Evolutionary conservation across 257 asterid genomes (phyloP).

Genomic region (Lycium barbarum): DNA sequence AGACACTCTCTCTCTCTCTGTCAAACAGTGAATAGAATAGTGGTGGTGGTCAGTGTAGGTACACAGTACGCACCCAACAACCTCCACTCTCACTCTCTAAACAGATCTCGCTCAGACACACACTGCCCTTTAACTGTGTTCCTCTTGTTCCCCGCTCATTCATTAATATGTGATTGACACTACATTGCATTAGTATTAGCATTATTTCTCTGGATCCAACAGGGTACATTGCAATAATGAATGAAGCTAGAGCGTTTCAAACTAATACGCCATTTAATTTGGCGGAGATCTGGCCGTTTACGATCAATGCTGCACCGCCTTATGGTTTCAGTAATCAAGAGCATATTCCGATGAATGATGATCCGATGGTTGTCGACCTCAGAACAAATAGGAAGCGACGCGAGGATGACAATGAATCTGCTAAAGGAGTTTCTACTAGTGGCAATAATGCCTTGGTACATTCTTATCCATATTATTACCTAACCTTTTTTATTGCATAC

Average conservation of each 20-base stretch:
- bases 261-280: constrained; percentile 37
- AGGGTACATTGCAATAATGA: constrained; percentile 28
- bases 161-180: not conserved
- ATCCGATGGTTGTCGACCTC: constrained; percentile 44
- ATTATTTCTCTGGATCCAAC: constrained; percentile 42
- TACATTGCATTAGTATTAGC: not conserved
- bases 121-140: constrained; percentile 3
- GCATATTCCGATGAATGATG: constrained; percentile 37
- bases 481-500: not conserved
- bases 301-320: constrained; percentile 36
- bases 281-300: constrained; percentile 54
- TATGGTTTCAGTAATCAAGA: constrained; percentile 33
- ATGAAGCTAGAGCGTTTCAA: constrained; percentile 27
- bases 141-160: constrained; percentile 28
- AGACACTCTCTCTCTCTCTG: constrained; percentile 29
- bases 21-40: not conserved
- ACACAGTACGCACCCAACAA: constrained; percentile 35
- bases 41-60: constrained; percentile 34
- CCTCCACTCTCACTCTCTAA: constrained; percentile 24
- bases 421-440: constrained; percentile 46
- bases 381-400: constrained; percentile 38
- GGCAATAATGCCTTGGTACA: constrained; percentile 44
- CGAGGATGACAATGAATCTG: constrained; percentile 42
- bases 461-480: not conserved
- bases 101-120: not conserved